Percentiles rank a stretch among this genome's conserved stretches.
These are phyloP conservation scores for Colletotrichum godetiae DNA, from an alignment of 2,329 filamentous ascomycete genomes.

Conservation along the genomic window DNA sequence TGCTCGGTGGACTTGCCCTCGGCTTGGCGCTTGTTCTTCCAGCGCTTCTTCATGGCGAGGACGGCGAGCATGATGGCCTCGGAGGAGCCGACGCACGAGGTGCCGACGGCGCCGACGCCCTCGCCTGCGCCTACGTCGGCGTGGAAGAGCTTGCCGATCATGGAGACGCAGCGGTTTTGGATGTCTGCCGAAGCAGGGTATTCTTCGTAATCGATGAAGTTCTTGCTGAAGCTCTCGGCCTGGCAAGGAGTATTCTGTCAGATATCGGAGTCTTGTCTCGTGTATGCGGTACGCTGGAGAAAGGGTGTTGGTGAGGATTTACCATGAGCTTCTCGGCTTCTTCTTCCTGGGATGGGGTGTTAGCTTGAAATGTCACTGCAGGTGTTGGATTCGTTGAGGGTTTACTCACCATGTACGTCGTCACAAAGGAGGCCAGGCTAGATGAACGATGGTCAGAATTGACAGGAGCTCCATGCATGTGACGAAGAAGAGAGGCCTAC, in stretches of 20 bases:
- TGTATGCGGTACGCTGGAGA: neutral
- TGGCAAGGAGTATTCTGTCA: neutral
- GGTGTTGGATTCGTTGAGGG: neutral
- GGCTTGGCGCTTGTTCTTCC: slow-evolving; percentile 87
- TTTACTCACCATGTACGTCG: slow-evolving; percentile 86
- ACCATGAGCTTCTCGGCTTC: slow-evolving; percentile 95
- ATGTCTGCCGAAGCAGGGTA: slow-evolving; percentile 85
- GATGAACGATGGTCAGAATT: neutral
- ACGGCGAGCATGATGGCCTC: slow-evolving; percentile 88
- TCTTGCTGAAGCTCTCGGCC: slow-evolving; percentile 87
- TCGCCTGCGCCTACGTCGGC: slow-evolving; percentile 68
- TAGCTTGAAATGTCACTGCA: slow-evolving; percentile 13
- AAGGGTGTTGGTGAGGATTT: neutral
- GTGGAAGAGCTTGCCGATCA: slow-evolving; percentile 92
- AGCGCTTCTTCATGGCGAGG: slow-evolving; percentile 94
- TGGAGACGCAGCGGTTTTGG: slow-evolving; percentile 91
- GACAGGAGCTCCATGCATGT: neutral
- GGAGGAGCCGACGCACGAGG: slow-evolving; percentile 88
- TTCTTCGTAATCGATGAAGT: slow-evolving; percentile 93
- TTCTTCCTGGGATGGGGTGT: slow-evolving; percentile 72
- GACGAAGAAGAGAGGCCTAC: slow-evolving; percentile 53
- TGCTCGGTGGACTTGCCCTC: slow-evolving; percentile 83
- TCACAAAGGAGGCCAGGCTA: slow-evolving; percentile 92
- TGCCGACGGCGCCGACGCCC: slow-evolving; percentile 79
- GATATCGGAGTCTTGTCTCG: neutral